Percentiles rank a stretch among this genome's conserved stretches.
These are phyloP conservation scores for Pleurotus eryngii DNA, from an alignment of 768 basidiomycete genomes.

Conservation along the genomic window DNA sequence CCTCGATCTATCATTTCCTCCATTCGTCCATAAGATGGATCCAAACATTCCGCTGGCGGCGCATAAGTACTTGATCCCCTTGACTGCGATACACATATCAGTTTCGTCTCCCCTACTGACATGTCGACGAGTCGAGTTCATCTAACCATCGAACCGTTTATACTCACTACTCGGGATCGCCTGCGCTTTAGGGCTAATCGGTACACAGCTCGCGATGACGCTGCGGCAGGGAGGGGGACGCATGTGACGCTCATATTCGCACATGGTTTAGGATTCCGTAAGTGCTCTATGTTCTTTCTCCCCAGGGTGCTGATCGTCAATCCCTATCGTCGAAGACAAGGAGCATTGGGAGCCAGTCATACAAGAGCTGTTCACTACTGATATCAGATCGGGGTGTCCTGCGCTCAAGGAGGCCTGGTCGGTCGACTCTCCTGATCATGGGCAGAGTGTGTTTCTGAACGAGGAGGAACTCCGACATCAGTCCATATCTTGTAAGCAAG, in stretches of 20 bases:
- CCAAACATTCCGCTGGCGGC: no score
- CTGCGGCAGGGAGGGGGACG: not conserved
- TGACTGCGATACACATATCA: no score
- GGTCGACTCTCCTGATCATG: constrained; percentile 54
- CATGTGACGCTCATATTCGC: constrained; percentile 45
- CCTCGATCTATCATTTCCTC: not conserved
- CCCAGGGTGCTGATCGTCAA: not conserved
- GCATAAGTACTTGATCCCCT: no score
- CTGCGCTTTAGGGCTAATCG: not conserved
- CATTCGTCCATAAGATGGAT: no score
- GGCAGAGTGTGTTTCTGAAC: constrained; percentile 48
- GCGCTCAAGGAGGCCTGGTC: constrained; percentile 48
- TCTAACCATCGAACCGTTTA: not conserved
- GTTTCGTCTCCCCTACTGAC: no score
- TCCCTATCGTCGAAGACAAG: constrained; percentile 36
- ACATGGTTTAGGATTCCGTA: constrained; percentile 41
- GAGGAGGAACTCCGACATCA: constrained; percentile 32
- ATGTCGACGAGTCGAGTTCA: not conserved
- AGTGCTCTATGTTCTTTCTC: not conserved
- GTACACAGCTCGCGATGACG: not conserved
- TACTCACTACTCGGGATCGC: not conserved
- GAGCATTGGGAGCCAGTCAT: constrained; percentile 57
- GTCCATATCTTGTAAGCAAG: no score
- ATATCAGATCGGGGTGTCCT: constrained; percentile 16
- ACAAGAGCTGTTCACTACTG: constrained; percentile 36